These are phyloP conservation scores for Solanum arcanum DNA, from an alignment of 257 asterid species.

Conservation along the genomic window DNA sequence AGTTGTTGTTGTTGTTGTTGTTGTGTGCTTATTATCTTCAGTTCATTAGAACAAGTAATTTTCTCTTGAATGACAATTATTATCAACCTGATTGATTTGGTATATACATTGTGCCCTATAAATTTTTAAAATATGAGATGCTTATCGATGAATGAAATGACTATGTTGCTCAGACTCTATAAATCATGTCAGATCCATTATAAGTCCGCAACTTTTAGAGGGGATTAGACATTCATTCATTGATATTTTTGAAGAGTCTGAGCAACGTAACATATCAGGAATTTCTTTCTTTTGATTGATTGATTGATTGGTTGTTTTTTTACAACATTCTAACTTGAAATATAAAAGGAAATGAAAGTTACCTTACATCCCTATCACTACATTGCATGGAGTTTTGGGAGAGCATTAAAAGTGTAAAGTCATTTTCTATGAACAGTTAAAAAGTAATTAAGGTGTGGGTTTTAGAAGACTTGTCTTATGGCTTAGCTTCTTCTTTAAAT, in stretches of 20 bases:
- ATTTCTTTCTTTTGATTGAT: background rate
- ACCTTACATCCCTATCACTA: constrained; percentile 32
- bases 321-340: constrained; percentile 12
- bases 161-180: background rate
- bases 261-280: background rate
- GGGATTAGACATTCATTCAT: background rate
- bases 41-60: constrained; percentile 5
- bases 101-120: constrained; percentile 9
- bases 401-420: constrained; percentile 15
- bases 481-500: background rate
- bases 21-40: constrained; percentile 7
- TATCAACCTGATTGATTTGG: background rate
- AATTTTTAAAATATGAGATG: background rate
- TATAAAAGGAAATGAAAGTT: background rate
- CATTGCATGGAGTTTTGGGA: constrained; percentile 21
- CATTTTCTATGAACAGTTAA: constrained; percentile 18
- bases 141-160: background rate
- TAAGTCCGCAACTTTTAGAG: background rate
- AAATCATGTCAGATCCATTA: background rate
- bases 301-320: background rate
- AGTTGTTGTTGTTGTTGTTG: background rate
- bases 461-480: background rate
- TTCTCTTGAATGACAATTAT: background rate
- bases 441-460: background rate
- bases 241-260: background rate